phyloP scores from a whole-genome alignment of 768 basidiomycete species.

The Leccinum arenicola region DNA sequence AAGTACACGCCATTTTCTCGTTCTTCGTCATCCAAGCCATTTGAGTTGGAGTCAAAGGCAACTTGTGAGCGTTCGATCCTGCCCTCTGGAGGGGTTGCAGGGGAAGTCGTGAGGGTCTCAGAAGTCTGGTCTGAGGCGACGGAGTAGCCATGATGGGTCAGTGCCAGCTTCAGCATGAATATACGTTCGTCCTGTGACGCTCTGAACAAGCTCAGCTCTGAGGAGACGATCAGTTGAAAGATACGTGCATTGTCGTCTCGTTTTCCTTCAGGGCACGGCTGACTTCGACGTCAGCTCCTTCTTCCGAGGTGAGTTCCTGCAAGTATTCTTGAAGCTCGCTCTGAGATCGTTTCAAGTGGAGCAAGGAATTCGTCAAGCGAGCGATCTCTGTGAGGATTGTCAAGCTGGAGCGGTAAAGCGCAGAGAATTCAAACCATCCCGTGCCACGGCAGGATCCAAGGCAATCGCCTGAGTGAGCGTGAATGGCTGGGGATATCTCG shows the following conservation, averaged over 20 bases:
- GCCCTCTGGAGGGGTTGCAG: background rate
- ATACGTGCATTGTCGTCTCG: conserved; percentile 57
- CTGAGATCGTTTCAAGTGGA: conserved; percentile 63
- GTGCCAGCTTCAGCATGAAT: conserved; percentile 61
- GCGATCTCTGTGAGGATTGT: conserved; percentile 55
- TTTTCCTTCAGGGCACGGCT: conserved; percentile 67
- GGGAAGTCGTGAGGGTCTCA: background rate
- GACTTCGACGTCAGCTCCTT: conserved; percentile 52
- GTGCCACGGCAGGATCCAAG: conserved; percentile 65
- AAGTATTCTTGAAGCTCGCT: conserved; percentile 48
- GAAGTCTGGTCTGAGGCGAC: conserved; percentile 30
- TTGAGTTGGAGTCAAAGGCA: conserved; percentile 8
- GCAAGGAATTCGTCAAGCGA: conserved; percentile 70
- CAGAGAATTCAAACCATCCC: conserved; percentile 52
- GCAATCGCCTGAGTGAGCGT: conserved; percentile 59
- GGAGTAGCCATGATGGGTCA: conserved; percentile 57
- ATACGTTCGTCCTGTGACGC: conserved; percentile 79
- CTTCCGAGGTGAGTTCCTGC: conserved; percentile 30
- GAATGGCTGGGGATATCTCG: conserved; percentile 74
- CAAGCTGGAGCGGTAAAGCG: background rate
- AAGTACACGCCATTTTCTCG: conserved; percentile 26
- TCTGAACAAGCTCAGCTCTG: conserved; percentile 37
- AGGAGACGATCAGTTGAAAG: conserved; percentile 22
- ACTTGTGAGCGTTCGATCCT: conserved; percentile 3
- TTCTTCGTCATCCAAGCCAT: conserved; percentile 15